phyloP scores from a whole-genome alignment of 2,329 filamentous ascomycete genomes.

The Achaetomium macrosporum region DNA sequence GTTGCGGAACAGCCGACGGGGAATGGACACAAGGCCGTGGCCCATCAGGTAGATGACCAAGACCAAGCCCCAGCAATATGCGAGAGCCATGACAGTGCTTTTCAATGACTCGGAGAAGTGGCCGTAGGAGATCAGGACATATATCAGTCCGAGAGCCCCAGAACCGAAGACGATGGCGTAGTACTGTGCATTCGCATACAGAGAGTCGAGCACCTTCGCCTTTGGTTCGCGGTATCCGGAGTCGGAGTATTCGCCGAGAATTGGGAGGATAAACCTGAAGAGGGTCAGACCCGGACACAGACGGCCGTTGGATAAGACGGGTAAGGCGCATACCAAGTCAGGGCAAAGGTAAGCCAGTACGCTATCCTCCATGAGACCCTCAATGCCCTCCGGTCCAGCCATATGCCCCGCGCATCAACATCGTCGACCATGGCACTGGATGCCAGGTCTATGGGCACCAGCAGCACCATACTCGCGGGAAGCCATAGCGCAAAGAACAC shows the following conservation, averaged over 20 bases:
- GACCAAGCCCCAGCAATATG: constrained; percentile 88
- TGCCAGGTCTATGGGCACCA: constrained; percentile 93
- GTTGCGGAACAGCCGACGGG: constrained; percentile 71
- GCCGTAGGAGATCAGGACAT: constrained; percentile 74
- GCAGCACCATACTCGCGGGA: constrained; percentile 81
- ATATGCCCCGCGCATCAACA: constrained; percentile 70
- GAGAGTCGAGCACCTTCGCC: constrained; percentile 73
- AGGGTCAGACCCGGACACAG: constrained; percentile 14
- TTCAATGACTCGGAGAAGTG: constrained; percentile 70
- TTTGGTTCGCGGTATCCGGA: constrained; percentile 85
- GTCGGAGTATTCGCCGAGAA: constrained; percentile 91
- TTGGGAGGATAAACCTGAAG: constrained; percentile 75
- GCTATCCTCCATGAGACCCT: constrained; percentile 89
- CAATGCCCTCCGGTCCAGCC: constrained; percentile 72
- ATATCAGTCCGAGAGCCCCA: constrained; percentile 67
- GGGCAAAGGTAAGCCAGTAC: constrained; percentile 92
- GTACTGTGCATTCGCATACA: constrained; percentile 83
- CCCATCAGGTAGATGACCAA: constrained; percentile 97
- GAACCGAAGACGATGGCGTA: constrained; percentile 72
- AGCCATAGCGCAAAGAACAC: constrained; percentile 95
- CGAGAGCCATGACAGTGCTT: constrained; percentile 81
- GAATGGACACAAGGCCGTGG: constrained; percentile 88
- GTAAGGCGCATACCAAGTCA: constrained; percentile 68
- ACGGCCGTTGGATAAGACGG: not conserved
- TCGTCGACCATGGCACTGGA: constrained; percentile 72